phyloP scores from a whole-genome alignment of 1,284 basidiomycete species.

The Meripilus lineatus region DNA sequence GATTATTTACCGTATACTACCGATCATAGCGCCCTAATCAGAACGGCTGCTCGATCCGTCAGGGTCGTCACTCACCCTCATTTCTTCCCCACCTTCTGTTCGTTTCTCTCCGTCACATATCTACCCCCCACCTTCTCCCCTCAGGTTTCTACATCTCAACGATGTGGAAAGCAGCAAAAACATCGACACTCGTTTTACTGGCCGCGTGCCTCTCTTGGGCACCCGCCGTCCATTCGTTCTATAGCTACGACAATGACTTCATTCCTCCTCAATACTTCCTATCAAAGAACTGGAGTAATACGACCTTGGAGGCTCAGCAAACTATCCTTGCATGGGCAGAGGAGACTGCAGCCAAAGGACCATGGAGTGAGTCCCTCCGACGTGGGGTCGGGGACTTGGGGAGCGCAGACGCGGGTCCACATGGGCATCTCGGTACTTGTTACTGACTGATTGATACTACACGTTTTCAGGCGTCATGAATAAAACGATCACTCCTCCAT shows the following conservation, averaged over 20 bases:
- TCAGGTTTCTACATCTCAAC: background rate
- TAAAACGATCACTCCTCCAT: constrained; percentile 36
- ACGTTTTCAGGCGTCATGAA: constrained; percentile 33
- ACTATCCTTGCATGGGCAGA: constrained; percentile 13
- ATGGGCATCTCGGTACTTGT: too few relatives aligned
- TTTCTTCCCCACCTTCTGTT: too few relatives aligned
- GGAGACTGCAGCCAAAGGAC: constrained; percentile 5
- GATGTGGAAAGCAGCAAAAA: background rate
- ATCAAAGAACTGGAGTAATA: constrained; percentile 31
- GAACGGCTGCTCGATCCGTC: too few relatives aligned
- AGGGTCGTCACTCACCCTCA: too few relatives aligned
- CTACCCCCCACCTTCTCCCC: background rate
- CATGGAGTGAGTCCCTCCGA: constrained; percentile 5
- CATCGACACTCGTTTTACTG: constrained; percentile 3
- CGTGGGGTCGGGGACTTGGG: too few relatives aligned
- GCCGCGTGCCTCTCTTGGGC: constrained; percentile 3
- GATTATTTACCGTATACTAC: too few relatives aligned
- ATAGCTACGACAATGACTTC: constrained; percentile 51
- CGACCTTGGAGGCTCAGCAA: constrained; percentile 36
- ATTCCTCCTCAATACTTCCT: constrained; percentile 47
- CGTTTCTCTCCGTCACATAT: too few relatives aligned
- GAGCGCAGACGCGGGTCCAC: too few relatives aligned
- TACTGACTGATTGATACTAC: too few relatives aligned
- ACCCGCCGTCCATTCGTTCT: constrained; percentile 20
- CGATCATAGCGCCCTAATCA: too few relatives aligned